A percentile compares a stretch with the other conserved stretches of the same genome.
These are phyloP conservation scores for Geotrichum australiense DNA, from an alignment of 1,139 yeast species.

Conservation along the genomic window DNA sequence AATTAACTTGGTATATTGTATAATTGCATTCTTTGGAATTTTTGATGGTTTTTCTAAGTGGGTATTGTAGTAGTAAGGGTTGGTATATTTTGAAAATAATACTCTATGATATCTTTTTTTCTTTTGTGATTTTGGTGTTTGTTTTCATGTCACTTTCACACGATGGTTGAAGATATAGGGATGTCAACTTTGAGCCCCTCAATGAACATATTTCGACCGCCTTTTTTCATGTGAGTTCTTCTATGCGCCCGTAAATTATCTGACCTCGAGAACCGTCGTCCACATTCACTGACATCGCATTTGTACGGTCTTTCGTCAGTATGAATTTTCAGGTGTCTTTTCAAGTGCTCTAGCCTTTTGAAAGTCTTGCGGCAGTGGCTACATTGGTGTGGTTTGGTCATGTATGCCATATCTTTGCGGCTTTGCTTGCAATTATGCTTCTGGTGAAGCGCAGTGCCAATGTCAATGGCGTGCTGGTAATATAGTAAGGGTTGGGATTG, in stretches of 20 bases:
- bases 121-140: not conserved
- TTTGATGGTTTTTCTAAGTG: no score
- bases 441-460: conserved; percentile 8
- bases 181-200: conserved; percentile 42
- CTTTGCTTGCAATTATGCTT: conserved; percentile 1
- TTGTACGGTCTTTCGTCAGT: conserved; percentile 79
- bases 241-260: conserved; percentile 77
- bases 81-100: no score
- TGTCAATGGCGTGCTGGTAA: conserved; percentile 11
- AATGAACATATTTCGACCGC: conserved; percentile 37
- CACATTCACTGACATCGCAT: conserved; percentile 61
- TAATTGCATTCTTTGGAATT: no score
- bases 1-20: no score
- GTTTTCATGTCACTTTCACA: not conserved
- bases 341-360: conserved; percentile 88
- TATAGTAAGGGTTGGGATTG: not conserved
- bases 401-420: not conserved
- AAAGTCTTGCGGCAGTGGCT: conserved; percentile 58
- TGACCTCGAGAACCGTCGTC: conserved; percentile 66
- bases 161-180: conserved; percentile 7
- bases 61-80: no score
- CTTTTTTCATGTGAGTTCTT: conserved; percentile 57
- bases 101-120: no score
- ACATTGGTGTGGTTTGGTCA: conserved; percentile 61
- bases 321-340: conserved; percentile 83